Evolutionary conservation across 2,329 filamentous ascomycete species (phyloP), one percentile per base, ranked within the genome.

Genomic region (Trichoderma atrobrunneum): DNA sequence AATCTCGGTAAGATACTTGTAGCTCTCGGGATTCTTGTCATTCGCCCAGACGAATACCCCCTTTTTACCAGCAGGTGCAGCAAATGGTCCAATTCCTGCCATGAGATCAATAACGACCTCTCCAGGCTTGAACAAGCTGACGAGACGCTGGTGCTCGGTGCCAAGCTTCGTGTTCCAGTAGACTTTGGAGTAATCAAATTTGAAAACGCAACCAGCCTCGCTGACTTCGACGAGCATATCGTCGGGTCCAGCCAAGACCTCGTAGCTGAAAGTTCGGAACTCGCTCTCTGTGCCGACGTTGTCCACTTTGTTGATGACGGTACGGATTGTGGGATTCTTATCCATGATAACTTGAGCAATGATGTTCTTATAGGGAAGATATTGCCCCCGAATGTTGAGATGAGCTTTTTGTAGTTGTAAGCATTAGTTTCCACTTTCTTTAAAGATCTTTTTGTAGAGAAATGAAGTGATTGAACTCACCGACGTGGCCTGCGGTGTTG

Each of bases 91-190:
- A 64, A 99, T 95, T 57, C 96, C 96, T 0, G 95, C 95, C 95
- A 98, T 99, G 75, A 98, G 92, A 81, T 99, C 96, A 83, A 92
- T 96, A 1, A 98, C 93, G 4, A 94, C 94, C 78, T 98, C 93
- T 51, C 96, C 95, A 7, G 92, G 90, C 71, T 89, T 84, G 84
- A 98, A 98, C 70, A 91, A 83, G 67, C 87, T 84, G 72, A 95
- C 89, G 18, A 98, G 85, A 3, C 96, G 88, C 75, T 91, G 90
- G 82, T 99, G 96, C 82, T 99, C 96, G 0, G 90, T 93, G 78
- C 97, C 92, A 16, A 99, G 88, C 76, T 95, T 91, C 78, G 91
- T 94, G 83, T 99, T 99, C 95, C 95, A 99, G 86, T 99, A 99
- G 5, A 99, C 96, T 77, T 97, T 97, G 74, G 92, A 89, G 81